Percentiles rank a stretch among this genome's conserved stretches.
Evolutionary conservation across 2,329 filamentous ascomycete genomes (phyloP).

Genomic region (Aspergillus fischeri): DNA sequence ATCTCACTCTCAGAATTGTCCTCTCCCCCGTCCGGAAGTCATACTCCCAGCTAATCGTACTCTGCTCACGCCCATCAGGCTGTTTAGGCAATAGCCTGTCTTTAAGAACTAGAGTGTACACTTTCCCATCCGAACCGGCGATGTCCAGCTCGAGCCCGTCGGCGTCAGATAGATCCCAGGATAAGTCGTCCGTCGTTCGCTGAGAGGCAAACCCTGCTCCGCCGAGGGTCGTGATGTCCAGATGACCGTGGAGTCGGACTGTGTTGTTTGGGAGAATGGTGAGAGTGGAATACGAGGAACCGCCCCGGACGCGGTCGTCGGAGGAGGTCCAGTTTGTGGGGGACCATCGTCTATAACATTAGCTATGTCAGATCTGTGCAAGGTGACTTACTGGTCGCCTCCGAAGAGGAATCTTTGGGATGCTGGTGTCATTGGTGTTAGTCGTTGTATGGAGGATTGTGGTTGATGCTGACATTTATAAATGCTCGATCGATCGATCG

Average conservation of each 20-base stretch:
- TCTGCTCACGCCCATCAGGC: constrained; percentile 63
- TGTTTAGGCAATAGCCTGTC: constrained; percentile 58
- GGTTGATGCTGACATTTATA: background rate
- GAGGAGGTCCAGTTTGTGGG: constrained; percentile 59
- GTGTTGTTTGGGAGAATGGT: constrained; percentile 31
- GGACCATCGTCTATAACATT: constrained; percentile 9
- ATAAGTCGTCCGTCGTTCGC: constrained; percentile 57
- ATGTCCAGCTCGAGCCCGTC: constrained; percentile 58
- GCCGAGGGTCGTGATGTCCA: constrained; percentile 71
- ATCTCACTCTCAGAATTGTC: constrained; percentile 54
- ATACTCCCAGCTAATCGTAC: constrained; percentile 69
- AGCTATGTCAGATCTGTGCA: too few relatives aligned
- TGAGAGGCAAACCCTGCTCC: constrained; percentile 81
- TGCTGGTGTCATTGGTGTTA: background rate
- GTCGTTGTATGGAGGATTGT: background rate
- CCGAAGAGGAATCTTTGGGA: constrained; percentile 9
- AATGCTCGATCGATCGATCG: constrained; percentile 5
- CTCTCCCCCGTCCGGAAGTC: constrained; percentile 50
- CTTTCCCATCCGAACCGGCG: constrained; percentile 53
- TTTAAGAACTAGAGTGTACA: constrained; percentile 72
- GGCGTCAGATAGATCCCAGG: constrained; percentile 62
- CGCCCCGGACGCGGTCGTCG: constrained; percentile 75
- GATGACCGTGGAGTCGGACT: constrained; percentile 60
- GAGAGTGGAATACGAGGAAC: constrained; percentile 58
- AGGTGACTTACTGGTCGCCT: constrained; percentile 7